Evolutionary conservation across 305 asterid genomes (phyloP).

Genomic region (Rubia balearica): DNA sequence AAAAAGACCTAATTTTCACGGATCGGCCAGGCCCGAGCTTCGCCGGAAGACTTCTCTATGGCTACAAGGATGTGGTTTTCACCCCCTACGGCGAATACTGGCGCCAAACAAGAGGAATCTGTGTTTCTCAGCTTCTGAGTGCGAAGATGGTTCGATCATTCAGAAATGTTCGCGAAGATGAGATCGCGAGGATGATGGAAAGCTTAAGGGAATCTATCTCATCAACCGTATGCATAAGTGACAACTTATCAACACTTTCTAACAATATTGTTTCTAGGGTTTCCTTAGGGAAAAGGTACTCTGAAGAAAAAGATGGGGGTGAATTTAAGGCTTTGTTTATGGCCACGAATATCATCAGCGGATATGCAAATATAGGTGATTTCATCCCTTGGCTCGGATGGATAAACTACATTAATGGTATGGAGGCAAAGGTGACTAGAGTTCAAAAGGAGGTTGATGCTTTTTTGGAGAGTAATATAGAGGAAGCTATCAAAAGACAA

Average conservation of each 20-base stretch:
- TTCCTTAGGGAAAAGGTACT: not conserved
- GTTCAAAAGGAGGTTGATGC: not conserved
- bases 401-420: not conserved
- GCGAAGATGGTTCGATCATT: not conserved
- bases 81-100: conserved; percentile 30
- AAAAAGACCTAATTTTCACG: not conserved
- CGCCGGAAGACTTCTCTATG: not conserved
- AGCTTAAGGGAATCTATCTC: not conserved
- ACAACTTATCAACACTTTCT: not conserved
- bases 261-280: not conserved
- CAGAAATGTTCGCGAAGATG: not conserved
- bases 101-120: conserved; percentile 11
- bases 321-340: not conserved
- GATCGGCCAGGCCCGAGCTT: not conserved
- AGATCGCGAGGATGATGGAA: not conserved
- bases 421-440: conserved; percentile 7
- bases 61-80: not conserved
- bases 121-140: not conserved
- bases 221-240: not conserved
- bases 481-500: not conserved
- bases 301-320: not conserved
- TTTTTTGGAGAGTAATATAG: not conserved
- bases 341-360: conserved; percentile 7
- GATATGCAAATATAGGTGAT: conserved; percentile 14
- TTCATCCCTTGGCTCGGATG: conserved; percentile 30